Conservation (phyloP, 805 yeast species). For the Saturnispora diversa region DNA sequence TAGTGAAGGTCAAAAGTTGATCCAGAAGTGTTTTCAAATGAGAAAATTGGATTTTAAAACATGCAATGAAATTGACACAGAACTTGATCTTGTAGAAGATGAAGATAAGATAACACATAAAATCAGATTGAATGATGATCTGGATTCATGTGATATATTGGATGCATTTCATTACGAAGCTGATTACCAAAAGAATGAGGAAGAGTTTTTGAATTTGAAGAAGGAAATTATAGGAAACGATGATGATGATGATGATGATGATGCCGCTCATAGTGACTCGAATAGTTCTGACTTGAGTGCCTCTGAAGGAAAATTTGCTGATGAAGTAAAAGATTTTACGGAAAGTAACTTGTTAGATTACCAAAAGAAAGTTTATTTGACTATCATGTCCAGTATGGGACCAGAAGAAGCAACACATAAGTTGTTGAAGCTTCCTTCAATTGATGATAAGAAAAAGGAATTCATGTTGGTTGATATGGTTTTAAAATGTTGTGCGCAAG, state of each 20-base stretch:
- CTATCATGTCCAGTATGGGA: slow-evolving; percentile 83
- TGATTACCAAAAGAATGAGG: slow-evolving; percentile 43
- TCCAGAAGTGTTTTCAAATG: slow-evolving; percentile 46
- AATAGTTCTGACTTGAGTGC: slow-evolving; percentile 11
- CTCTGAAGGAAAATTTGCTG: slow-evolving; percentile 14
- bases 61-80: slow-evolving; percentile 34
- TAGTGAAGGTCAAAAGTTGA: slow-evolving; percentile 35
- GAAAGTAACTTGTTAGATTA: slow-evolving; percentile 53
- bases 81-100: slow-evolving; percentile 54
- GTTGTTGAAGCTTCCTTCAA: slow-evolving; percentile 42
- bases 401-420: slow-evolving; percentile 92
- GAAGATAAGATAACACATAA: slow-evolving; percentile 53
- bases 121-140: slow-evolving; percentile 44
- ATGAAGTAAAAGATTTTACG: slow-evolving; percentile 56
- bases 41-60: slow-evolving; percentile 37
- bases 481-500: slow-evolving; percentile 76
- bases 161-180: slow-evolving; percentile 44
- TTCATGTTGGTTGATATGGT: slow-evolving; percentile 60
- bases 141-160: slow-evolving; percentile 39
- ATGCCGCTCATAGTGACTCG: slow-evolving; percentile 18
- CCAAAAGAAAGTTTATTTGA: slow-evolving; percentile 71
- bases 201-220: slow-evolving; percentile 36
- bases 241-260: slow-evolving; percentile 22
- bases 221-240: slow-evolving; percentile 38
- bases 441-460: slow-evolving; percentile 37